Evolutionary conservation across 176 grass and related monocot species (phyloP), one percentile per base, ranked within the genome.

Genomic region (Aegilops longissima): DNA sequence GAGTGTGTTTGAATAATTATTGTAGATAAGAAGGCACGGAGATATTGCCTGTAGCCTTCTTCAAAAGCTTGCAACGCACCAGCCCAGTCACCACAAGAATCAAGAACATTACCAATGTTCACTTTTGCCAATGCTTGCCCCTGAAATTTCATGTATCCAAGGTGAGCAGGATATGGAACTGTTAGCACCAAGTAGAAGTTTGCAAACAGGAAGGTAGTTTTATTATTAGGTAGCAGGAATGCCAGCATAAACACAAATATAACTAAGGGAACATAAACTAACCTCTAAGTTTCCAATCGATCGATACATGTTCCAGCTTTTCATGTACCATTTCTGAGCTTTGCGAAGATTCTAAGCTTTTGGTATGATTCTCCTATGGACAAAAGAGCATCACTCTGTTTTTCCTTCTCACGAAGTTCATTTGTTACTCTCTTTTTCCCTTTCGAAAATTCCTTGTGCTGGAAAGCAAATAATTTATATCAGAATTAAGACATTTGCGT

Each of bases 121-220:
- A 98, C 91, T 90, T 98, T 98, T 35, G 87, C 93, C 79, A 93
- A 81, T 85, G 96, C 96, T 94, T 98, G 96, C 23, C 96, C 96
- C 96, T 98, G 80, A 87, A 92, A 92, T 42, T 78, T 75, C 58
- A 83, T n/a, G 40, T 78, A 70, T 74, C 31, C 36, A 38, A 84
- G 10, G 70, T 91, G 8, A 76, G 47, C 69, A 80, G 45, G 44
- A 66, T 66, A 79, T 30, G 18, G 58, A 82, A 83, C 66, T 66
- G n/a, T 69, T 83, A 80, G 44, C 42, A 83, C 47, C 66, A 84
- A 34, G 20, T n/a, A 64, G 6, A 59, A 9, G 56, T 59, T 42
- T 71, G 36, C 8, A 79, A 79, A 75, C 59, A 6, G 24, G 61
- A 89, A 66, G 82, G 82, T 68, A 61, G 24, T 35, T 25, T 67